Evolutionary conservation across 2,329 filamentous ascomycete genomes (phyloP).

Genomic region (Epichloe festucae): DNA sequence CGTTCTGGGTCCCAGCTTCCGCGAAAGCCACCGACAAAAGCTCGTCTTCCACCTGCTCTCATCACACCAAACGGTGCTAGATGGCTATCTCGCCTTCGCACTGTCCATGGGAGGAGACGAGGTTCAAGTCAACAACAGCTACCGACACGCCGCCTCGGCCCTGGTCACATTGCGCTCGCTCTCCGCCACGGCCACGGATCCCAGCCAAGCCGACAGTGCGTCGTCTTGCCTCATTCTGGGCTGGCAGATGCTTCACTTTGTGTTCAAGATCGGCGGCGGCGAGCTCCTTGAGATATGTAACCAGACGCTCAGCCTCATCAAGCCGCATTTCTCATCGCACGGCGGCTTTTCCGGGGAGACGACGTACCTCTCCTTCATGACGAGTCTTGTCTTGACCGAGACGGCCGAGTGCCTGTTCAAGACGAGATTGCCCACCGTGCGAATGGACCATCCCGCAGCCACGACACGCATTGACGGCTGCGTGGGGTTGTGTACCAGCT

Average conservation of each 20-base stretch:
- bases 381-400: conserved; percentile 11
- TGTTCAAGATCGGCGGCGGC: conserved; percentile 5
- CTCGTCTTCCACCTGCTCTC: conserved; percentile 8
- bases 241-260: conserved; percentile 10
- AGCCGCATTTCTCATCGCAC: conserved; percentile 7
- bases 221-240: conserved; percentile 11
- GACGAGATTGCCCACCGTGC: conserved; percentile 11
- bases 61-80: conserved; percentile 4
- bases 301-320: conserved; percentile 11
- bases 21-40: conserved; percentile 7
- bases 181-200: conserved; percentile 1
- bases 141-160: conserved; percentile 11
- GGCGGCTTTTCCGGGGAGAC: background rate
- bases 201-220: conserved; percentile 4
- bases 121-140: background rate
- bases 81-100: conserved; percentile 11
- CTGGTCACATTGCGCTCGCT: conserved; percentile 8
- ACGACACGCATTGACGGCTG: conserved; percentile 13
- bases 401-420: conserved; percentile 13
- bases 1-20: conserved; percentile 12
- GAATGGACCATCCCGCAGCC: conserved; percentile 7
- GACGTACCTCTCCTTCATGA: conserved; percentile 9
- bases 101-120: conserved; percentile 6
- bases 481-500: conserved; percentile 11
- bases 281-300: conserved; percentile 9